Conservation (phyloP, 2,329 filamentous ascomycete species). For the Epicoccum nigrum region DNA sequence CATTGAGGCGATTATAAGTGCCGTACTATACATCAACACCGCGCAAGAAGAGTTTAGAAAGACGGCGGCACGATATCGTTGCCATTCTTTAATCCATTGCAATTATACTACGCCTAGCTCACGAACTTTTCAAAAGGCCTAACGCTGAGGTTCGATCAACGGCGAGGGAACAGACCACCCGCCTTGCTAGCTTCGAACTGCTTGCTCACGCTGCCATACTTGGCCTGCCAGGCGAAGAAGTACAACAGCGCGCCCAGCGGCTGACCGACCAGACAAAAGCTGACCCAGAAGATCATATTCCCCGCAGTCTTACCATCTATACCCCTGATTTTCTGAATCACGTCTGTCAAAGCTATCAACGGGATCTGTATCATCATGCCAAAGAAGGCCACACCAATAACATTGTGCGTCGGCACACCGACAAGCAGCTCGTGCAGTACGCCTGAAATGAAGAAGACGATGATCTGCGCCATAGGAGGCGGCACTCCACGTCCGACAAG, state of each 20-base stretch:
- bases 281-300: constrained; percentile 95
- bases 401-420: constrained; percentile 91
- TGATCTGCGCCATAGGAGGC: constrained; percentile 70
- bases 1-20: too few species aligned
- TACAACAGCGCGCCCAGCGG: constrained; percentile 91
- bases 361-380: constrained; percentile 96
- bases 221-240: constrained; percentile 98
- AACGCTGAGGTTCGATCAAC: constrained; percentile 17
- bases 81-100: too few species aligned
- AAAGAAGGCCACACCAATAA: constrained; percentile 88
- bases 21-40: too few species aligned
- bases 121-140: too few species aligned
- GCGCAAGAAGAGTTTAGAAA: too few species aligned
- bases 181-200: constrained; percentile 34
- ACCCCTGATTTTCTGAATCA: constrained; percentile 78
- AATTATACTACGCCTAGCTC: too few species aligned
- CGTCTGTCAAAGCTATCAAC: constrained; percentile 79
- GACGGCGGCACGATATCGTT: too few species aligned
- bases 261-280: constrained; percentile 94
- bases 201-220: constrained; percentile 81
- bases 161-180: constrained; percentile 28
- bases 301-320: constrained; percentile 79
- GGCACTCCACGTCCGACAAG: constrained; percentile 84
- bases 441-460: constrained; percentile 88
- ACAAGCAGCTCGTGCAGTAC: constrained; percentile 91